Conservation (phyloP, 2,329 filamentous ascomycete genomes). For the Knufia fluminis region DNA sequence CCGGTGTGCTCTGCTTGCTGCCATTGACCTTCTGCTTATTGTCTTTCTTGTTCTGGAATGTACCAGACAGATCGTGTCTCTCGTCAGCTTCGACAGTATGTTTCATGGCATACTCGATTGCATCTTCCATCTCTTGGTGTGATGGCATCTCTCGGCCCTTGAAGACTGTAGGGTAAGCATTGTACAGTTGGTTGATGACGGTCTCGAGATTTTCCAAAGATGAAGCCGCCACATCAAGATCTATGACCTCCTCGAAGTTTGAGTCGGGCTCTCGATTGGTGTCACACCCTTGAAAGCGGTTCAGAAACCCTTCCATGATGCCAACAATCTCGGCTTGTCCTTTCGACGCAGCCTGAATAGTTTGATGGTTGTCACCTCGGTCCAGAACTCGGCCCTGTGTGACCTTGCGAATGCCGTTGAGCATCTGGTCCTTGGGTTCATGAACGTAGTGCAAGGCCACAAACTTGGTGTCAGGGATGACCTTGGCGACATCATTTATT, state of each 20-base stretch:
- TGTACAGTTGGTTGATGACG: slow-evolving; percentile 61
- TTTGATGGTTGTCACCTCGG: slow-evolving; percentile 94
- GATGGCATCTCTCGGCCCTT: slow-evolving; percentile 54
- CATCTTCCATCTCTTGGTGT: slow-evolving; percentile 64
- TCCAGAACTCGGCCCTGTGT: slow-evolving; percentile 71
- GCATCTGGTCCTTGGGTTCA: slow-evolving; percentile 49
- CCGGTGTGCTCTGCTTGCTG: slow-evolving; percentile 19
- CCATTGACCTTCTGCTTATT: slow-evolving; percentile 18
- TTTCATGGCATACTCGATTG: slow-evolving; percentile 64
- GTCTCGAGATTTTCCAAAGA: slow-evolving; percentile 81
- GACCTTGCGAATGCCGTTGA: slow-evolving; percentile 62
- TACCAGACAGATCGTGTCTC: slow-evolving; percentile 58
- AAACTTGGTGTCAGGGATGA: slow-evolving; percentile 56
- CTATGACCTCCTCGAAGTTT: slow-evolving; percentile 73
- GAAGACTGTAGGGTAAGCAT: slow-evolving; percentile 69
- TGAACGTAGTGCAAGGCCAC: slow-evolving; percentile 87
- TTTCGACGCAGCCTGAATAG: slow-evolving; percentile 76
- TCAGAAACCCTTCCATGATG: slow-evolving; percentile 92
- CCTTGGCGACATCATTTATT: slow-evolving; percentile 62
- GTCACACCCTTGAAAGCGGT: slow-evolving; percentile 72
- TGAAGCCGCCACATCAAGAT: slow-evolving; percentile 67
- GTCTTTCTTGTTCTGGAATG: slow-evolving; percentile 33
- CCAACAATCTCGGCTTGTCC: slow-evolving; percentile 63
- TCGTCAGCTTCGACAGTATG: slow-evolving; percentile 59
- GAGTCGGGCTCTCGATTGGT: slow-evolving; percentile 61